Evolutionary conservation across 495 filamentous ascomycete genomes (phyloP), one percentile per base, ranked within the genome.

Genomic region (Lepraria neglecta): DNA sequence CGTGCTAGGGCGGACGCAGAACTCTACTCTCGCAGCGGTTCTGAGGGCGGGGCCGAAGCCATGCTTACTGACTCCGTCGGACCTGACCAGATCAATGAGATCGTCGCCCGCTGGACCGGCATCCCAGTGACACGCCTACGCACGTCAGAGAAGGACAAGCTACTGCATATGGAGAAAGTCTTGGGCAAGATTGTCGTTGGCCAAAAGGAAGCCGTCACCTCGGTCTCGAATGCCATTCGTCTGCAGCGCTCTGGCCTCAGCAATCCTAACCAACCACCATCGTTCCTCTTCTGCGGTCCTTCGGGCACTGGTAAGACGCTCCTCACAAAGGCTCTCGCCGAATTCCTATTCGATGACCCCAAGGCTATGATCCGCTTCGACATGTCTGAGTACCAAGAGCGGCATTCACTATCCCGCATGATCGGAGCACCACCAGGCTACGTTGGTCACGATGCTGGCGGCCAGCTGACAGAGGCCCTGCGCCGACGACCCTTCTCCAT

Each of bases 321-420:
- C 14, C 85, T 98, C 52, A 96, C 92, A 60, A 98, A 98, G 74
- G 91, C 91, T 10, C 81, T 98, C 11, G 94, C 94, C 48, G 94
- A 98, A 72, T 98, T 98, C 79, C 80, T 98, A 42, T 98, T 98
- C 75, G 94, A 98, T 70, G 94, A 98, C 68, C 80, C 94, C 17
- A 96, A 96, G 79, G 77, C 91, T 19, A 98, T 98, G 94, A 95
- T 98, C 69, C 89, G 94, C 17, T 92, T 98, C 77, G 94, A 98
- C 74, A 98, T 98, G 94, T 97, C 94, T 9, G 94, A 98, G 72
- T 98, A 98, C 74, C 95, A 97, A 74, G 94, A 98, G 74, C 88
- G 92, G 11, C 94, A 98, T 74, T 90, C 92, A 1, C 84, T 98
- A 28, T 95, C 89, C 68, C 87, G 94, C 61, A 96, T 98, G 88